phyloP scores from a whole-genome alignment of 129 eudicot species.

The carrot (Daucus carota) region DH1_v3.0 NC_030383.2:60488501-60489000 shows the following conservation, averaged over 20 bases:
- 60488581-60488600: slow-evolving; percentile 47
- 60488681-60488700: slow-evolving; percentile 25
- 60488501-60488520: slow-evolving; percentile 81
- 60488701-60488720: neutral
- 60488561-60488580: slow-evolving; percentile 31
- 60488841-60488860: slow-evolving; percentile 96
- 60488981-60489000: neutral
- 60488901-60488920: slow-evolving; percentile 33
- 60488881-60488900: slow-evolving; percentile 60
- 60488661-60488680: slow-evolving; percentile 98
- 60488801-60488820: slow-evolving; percentile 1
- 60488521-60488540: slow-evolving; percentile 74
- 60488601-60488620: slow-evolving; percentile 94
- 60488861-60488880: slow-evolving; percentile 94
- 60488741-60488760: too few relatives aligned
- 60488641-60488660: slow-evolving; percentile 74
- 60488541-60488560: slow-evolving; percentile 60
- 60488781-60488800: neutral
- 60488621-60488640: slow-evolving; percentile 98
- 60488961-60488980: neutral
- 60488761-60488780: neutral
- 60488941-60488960: neutral
- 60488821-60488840: slow-evolving; percentile 11
- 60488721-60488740: neutral
- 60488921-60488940: neutral